Evolutionary conservation across 345 rosid species (phyloP), one percentile per base, ranked within the genome.

Genomic region (Pistacia vera): DNA sequence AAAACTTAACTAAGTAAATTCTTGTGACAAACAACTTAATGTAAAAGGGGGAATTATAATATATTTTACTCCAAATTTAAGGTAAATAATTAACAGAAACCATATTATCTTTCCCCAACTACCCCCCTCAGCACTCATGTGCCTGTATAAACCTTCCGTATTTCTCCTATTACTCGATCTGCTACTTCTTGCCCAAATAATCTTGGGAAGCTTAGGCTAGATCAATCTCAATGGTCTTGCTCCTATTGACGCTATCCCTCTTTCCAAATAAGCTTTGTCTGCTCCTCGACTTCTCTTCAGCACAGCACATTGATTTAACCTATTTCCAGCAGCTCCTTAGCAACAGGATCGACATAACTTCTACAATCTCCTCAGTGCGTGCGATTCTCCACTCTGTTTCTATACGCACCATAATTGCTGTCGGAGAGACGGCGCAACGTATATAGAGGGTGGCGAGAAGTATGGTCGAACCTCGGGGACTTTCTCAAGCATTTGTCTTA

Each of bases 221-320:
- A 87, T 93, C 97, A 62, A 89, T 86, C 83, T 95, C 95, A 38
- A 95, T 82, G 33, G 91, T 89, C 81, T 88, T 91, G 69, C 46
- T 89, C 87, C 85, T 88, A 2, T 82, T 79, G 69, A 92, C 46
- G 13, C 80, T 75, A 67, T 91, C 97, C 83, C 94, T 87, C 77
- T 74, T 81, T 78, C 84, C 85, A 93, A 76, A 75, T 67, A 78
- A 28, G 79, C 55, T 18, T 46, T 78, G 75, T 90, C 98, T 54
- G 75, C 80, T 88, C 90, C 17, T 68, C 89, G 68, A 85, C 70
- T 54, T 60, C 78, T 73, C 83, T 86, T 3, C 79, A 25, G 65
- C 86, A 60, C 73, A 3, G 77, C 90, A 78, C 98, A 95, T 35
- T 77, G 79, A 73, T 88, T 89, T 80, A 95, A 62, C 98, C 97